Percentiles rank a stretch among this genome's conserved stretches.
Conservation (phyloP, 2,329 filamentous ascomycete species). For the Aspergillus sp. region DNA sequence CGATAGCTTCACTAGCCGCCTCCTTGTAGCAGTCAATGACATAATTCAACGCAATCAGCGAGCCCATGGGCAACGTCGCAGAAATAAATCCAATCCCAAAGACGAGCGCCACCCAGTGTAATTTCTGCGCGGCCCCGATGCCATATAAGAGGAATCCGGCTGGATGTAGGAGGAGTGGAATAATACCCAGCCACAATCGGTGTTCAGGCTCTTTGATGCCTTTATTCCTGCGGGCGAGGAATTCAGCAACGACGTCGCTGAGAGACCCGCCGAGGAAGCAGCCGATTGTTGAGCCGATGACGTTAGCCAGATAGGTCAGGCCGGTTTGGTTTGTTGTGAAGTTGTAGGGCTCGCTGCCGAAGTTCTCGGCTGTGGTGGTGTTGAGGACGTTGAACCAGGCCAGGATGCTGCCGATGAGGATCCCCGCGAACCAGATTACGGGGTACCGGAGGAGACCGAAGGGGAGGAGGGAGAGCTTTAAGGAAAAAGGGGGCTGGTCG, state of each 20-base stretch:
- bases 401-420: slow-evolving; percentile 1
- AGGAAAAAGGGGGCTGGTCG: not conserved
- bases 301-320: not conserved
- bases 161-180: not conserved
- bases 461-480: not conserved
- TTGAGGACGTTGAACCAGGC: slow-evolving; percentile 3
- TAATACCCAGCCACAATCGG: not conserved
- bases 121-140: not conserved
- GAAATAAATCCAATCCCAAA: not conserved
- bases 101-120: not conserved
- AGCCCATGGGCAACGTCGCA: not conserved
- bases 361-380: not conserved
- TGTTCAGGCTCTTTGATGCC: slow-evolving; percentile 3
- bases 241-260: not conserved
- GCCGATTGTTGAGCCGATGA: slow-evolving; percentile 1
- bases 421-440: not conserved
- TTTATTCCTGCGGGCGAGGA: not conserved
- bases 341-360: slow-evolving; percentile 2
- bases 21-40: slow-evolving; percentile 29
- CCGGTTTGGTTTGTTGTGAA: not conserved
- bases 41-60: slow-evolving; percentile 26
- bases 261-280: not conserved
- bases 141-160: slow-evolving; percentile 4
- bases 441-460: not conserved
- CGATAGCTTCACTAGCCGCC: slow-evolving; percentile 29